Base-by-base conservation (phyloP, 164 flowering plant genomes). In the Nymphaea colorata region DNA sequence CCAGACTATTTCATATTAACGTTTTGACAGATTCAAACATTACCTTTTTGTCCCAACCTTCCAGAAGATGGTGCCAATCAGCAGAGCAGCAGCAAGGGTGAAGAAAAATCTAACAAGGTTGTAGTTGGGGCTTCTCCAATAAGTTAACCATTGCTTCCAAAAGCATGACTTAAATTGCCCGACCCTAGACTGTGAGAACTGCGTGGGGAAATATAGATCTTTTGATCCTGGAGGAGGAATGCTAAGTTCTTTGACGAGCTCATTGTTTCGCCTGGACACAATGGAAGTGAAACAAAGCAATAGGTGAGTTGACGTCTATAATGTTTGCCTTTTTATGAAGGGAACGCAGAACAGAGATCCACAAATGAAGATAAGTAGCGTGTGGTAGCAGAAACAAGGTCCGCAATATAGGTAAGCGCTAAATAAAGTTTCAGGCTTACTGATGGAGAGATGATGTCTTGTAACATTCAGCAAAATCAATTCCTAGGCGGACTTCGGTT, bases 61-160 rank as follows among this genome's bases (percentile, higher is more conserved):
- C 98, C 98, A 94, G 76, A 91, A 94, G 64, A 94, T 78, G 42
- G 93, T 76, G 7, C 97, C 97, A 25, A 91, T 70, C 78, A 91
- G 61, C 45, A 94, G 86, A 12, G 93, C 89, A 66, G 84, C 71
- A 17, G 74, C 79, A 57, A 91, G 70, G 59, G 92, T 87, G 81
- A 88, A 94, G 79, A 79, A 86, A 77, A 59, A 83, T 73, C 96
- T 72, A 16, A 84, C 90, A 60, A 90, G 90, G 76, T 90, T 94
- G 64, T 91, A 94, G 41, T 88, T 91, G 36, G 97, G 97, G 70
- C 93, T 94, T 81, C 99, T 83, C 99, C 99, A 94, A 44, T 95
- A 92, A 70, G 96, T 90, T 86, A 79, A 80, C 92, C 94, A 86
- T 60, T 87, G 93, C 70, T 95, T 95, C 99, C 99, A 95, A 4